A percentile compares a stretch with the other conserved stretches of the same genome.
Conservation (phyloP, 331 rosid genomes). For the Prunus yedoensis region DNA sequence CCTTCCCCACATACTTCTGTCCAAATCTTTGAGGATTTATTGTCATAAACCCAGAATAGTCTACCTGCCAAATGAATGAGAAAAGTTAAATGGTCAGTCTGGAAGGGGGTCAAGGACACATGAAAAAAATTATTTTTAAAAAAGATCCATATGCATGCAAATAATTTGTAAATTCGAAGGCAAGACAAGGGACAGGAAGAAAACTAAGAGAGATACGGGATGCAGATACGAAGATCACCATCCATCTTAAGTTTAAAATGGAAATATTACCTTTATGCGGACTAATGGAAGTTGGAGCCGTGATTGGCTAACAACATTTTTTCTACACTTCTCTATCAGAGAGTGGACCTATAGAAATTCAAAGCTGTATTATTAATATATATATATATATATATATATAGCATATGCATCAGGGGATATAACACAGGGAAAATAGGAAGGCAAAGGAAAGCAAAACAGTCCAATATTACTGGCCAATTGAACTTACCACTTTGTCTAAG, state of each 20-base stretch:
- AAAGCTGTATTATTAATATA: conserved; percentile 11
- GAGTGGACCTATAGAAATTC: conserved; percentile 56
- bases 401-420: neutral
- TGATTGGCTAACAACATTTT: conserved; percentile 51
- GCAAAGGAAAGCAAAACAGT: neutral
- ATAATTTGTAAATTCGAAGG: neutral
- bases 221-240: conserved; percentile 1
- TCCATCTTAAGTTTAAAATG: neutral
- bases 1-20: conserved; percentile 99
- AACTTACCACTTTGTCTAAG: conserved; percentile 74
- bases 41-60: conserved; percentile 97
- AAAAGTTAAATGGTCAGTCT: conserved; percentile 7
- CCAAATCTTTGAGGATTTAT: conserved; percentile 99
- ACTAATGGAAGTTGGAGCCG: conserved; percentile 86
- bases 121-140: neutral
- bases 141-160: neutral
- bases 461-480: neutral
- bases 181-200: neutral
- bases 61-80: conserved; percentile 65
- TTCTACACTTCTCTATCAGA: conserved; percentile 68
- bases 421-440: neutral
- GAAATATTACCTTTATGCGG: conserved; percentile 76
- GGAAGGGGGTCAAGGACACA: conserved; percentile 16
- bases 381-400: neutral
- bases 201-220: neutral